Conservation (phyloP, 176 grass and related monocot species). For the Oryza australiensis region DNA sequence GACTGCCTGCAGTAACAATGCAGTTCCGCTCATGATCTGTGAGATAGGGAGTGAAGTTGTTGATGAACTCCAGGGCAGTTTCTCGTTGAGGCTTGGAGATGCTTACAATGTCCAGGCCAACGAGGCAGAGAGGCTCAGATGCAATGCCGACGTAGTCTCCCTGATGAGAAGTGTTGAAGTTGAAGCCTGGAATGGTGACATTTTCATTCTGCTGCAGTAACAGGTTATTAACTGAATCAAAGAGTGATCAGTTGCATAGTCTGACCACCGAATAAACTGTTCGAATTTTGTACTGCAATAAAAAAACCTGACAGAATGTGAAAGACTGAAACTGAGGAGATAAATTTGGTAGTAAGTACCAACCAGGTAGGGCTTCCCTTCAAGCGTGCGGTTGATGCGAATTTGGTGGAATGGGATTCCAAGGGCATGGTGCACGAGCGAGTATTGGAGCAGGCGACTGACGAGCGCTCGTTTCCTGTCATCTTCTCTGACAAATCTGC, state of each 20-base stretch:
- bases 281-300: background rate
- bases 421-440: slow-evolving; percentile 55
- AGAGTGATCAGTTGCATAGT: background rate
- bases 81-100: slow-evolving; percentile 48
- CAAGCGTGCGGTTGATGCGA: slow-evolving; percentile 43
- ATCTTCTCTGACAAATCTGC: slow-evolving; percentile 67
- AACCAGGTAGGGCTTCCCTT: slow-evolving; percentile 87
- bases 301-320: too few relatives aligned
- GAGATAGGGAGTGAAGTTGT: slow-evolving; percentile 59
- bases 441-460: slow-evolving; percentile 71
- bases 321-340: background rate
- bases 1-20: slow-evolving; percentile 25
- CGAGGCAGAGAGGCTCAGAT: slow-evolving; percentile 62
- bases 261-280: background rate
- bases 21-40: slow-evolving; percentile 63
- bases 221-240: background rate
- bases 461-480: slow-evolving; percentile 82
- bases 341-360: background rate
- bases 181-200: slow-evolving; percentile 51
- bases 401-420: slow-evolving; percentile 49
- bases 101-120: slow-evolving; percentile 80
- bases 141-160: slow-evolving; percentile 82
- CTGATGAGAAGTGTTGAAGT: slow-evolving; percentile 82
- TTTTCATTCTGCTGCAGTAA: slow-evolving; percentile 33
- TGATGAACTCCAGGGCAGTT: slow-evolving; percentile 51